Conservation (phyloP, 306 rosid genomes). For the Castanea crenata region DNA sequence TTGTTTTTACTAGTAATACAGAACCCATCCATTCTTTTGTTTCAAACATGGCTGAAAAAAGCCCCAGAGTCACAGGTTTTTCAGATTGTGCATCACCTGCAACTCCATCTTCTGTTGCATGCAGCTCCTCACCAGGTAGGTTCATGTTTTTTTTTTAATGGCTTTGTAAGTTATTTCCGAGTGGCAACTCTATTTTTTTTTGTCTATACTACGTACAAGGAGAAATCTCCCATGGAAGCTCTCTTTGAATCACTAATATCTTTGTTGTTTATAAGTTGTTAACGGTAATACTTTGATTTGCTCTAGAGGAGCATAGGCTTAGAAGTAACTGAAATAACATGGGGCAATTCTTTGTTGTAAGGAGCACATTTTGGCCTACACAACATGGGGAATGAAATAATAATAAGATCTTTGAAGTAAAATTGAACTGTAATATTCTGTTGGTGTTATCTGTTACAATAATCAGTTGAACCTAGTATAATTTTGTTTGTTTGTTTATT, state of each 20-base stretch:
- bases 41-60: slow-evolving; percentile 62
- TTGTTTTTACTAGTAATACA: slow-evolving; percentile 34
- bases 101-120: slow-evolving; percentile 94
- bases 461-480: no score
- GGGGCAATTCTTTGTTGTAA: not conserved
- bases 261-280: not conserved
- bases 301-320: not conserved
- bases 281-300: not conserved
- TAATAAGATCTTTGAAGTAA: not conserved
- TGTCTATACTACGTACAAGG: not conserved
- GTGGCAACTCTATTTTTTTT: not conserved
- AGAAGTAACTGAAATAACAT: not conserved
- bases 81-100: slow-evolving; percentile 90
- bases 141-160: not conserved
- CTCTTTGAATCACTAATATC: not conserved
- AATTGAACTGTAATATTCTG: not conserved
- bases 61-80: slow-evolving; percentile 55
- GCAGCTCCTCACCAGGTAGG: slow-evolving; percentile 95
- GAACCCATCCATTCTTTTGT: slow-evolving; percentile 50
- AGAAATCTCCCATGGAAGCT: not conserved
- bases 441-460: no score
- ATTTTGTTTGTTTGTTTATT: no score
- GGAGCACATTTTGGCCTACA: not conserved
- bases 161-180: not conserved
- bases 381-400: not conserved